Percentiles rank a stretch among this genome's conserved stretches.
Evolutionary conservation across 768 basidiomycete species (phyloP).

Genomic region (Paxillus involutus): DNA sequence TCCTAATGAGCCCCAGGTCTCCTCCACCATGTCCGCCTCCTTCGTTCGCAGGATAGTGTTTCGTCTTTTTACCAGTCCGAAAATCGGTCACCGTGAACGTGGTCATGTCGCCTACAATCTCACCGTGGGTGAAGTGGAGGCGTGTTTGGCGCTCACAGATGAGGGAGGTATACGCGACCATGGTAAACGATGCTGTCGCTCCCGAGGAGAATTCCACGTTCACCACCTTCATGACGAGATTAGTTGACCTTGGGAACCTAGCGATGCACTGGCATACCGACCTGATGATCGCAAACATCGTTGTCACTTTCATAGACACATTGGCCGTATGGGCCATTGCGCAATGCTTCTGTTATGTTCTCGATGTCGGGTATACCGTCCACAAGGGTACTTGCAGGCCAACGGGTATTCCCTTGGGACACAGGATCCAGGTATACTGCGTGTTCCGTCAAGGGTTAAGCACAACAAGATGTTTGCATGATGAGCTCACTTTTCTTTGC

Average conservation of each 20-base stretch:
- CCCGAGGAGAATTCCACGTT: constrained; percentile 85
- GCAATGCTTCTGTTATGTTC: constrained; percentile 74
- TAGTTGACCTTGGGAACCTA: background rate
- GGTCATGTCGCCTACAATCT: constrained; percentile 85
- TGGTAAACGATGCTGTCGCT: constrained; percentile 82
- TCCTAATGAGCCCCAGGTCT: constrained; percentile 69
- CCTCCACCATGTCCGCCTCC: constrained; percentile 85
- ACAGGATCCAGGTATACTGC: constrained; percentile 84
- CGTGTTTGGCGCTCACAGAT: constrained; percentile 84
- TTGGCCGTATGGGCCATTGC: constrained; percentile 67
- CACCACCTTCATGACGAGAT: constrained; percentile 52
- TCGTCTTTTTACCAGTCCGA: constrained; percentile 46
- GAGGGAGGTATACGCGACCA: constrained; percentile 80
- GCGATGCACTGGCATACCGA: constrained; percentile 12
- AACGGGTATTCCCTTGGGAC: constrained; percentile 40
- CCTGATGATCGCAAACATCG: constrained; percentile 88
- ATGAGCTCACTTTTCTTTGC: constrained; percentile 71
- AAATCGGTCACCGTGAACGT: constrained; percentile 79
- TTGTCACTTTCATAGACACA: constrained; percentile 87
- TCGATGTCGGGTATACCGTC: constrained; percentile 88
- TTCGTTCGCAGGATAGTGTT: constrained; percentile 49
- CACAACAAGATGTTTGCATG: background rate
- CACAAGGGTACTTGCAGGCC: constrained; percentile 70
- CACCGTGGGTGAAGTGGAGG: constrained; percentile 83
- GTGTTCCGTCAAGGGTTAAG: background rate